Percentiles rank a stretch among this genome's conserved stretches.
Conservation (phyloP, 1,139 yeast species). For the Diutina rugosa region DNA sequence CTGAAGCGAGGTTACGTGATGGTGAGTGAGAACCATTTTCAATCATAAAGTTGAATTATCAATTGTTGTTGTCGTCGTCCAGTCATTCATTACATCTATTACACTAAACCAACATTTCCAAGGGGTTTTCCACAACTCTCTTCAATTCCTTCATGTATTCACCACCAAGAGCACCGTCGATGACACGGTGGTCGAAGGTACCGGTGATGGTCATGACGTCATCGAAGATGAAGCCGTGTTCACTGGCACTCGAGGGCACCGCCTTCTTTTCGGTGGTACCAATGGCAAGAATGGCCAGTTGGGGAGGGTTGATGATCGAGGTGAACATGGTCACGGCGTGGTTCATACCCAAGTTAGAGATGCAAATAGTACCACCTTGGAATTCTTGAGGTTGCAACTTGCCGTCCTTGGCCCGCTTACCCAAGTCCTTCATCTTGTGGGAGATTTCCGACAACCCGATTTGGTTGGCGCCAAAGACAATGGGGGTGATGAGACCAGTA, state of each 20-base stretch:
- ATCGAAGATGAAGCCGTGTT: conserved; percentile 84
- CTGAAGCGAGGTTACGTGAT: too few species aligned
- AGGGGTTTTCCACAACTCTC: conserved; percentile 87
- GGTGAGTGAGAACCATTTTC: too few species aligned
- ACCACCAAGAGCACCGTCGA: conserved; percentile 97
- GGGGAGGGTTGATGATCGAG: conserved; percentile 97
- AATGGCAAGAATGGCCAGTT: conserved; percentile 83
- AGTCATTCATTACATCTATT: neutral
- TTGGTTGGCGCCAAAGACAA: conserved; percentile 73
- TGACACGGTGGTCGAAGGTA: conserved; percentile 93
- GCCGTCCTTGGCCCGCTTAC: conserved; percentile 91
- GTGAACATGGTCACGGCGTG: conserved; percentile 85
- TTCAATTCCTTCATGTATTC: conserved; percentile 92
- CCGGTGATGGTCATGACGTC: conserved; percentile 88
- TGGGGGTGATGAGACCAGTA: conserved; percentile 93
- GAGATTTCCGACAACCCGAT: conserved; percentile 83
- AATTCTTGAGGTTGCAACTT: conserved; percentile 91
- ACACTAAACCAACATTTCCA: conserved; percentile 72
- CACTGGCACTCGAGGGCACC: conserved; percentile 82
- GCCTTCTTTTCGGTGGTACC: conserved; percentile 92
- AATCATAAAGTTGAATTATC: too few species aligned
- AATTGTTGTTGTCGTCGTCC: neutral
- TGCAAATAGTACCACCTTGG: conserved; percentile 98
- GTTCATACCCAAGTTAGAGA: conserved; percentile 98
- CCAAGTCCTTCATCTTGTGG: conserved; percentile 76